Percentiles rank a stretch among this genome's conserved stretches.
Evolutionary conservation across 257 asterid genomes (phyloP).

Genomic region (Capsicum rhomboideum): DNA sequence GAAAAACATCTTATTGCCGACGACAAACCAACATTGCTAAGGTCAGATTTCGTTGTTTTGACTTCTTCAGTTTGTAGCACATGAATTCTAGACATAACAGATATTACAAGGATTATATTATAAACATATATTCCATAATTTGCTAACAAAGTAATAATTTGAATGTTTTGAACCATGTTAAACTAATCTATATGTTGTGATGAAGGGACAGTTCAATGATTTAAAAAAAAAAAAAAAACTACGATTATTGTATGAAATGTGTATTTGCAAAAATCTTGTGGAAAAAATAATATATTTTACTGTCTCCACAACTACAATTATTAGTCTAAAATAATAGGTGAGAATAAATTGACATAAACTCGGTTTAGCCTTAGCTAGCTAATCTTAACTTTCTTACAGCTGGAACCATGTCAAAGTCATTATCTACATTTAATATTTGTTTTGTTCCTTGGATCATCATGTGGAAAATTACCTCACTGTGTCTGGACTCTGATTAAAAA

Average conservation of each 20-base stretch:
- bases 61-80: background rate
- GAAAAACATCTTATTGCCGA: background rate
- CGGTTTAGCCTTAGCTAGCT: background rate
- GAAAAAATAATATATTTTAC: background rate
- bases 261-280: background rate
- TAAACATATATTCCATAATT: background rate
- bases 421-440: background rate
- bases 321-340: background rate
- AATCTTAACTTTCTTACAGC: background rate
- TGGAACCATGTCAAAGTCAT: background rate
- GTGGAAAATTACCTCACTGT: background rate
- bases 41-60: background rate
- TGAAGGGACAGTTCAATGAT: background rate
- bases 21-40: background rate
- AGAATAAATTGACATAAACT: background rate
- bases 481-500: too few species aligned
- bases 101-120: background rate
- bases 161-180: background rate
- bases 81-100: background rate
- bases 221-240: too few species aligned
- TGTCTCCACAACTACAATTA: background rate
- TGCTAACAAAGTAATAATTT: background rate
- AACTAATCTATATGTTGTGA: background rate
- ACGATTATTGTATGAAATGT: background rate
- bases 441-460: background rate